Conservation (phyloP, 176 grass and related monocot species). For the Themeda triandra region DNA sequence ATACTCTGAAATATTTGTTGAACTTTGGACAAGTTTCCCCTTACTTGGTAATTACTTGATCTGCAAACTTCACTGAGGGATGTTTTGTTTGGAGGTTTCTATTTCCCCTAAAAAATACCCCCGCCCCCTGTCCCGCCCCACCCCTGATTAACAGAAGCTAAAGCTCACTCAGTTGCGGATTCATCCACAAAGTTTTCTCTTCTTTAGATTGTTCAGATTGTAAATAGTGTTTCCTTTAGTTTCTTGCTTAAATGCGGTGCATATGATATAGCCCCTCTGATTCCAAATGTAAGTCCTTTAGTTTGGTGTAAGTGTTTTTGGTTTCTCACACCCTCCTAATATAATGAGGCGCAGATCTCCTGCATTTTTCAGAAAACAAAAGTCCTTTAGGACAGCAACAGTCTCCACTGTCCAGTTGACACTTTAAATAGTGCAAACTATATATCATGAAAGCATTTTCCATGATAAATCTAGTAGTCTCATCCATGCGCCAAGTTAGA, state of each 20-base stretch:
- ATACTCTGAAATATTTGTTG: constrained; percentile 89
- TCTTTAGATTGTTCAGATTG: background rate
- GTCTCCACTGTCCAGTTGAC: background rate
- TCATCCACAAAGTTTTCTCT: background rate
- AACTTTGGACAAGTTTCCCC: constrained; percentile 98
- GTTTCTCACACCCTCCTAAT: no score
- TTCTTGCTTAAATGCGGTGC: background rate
- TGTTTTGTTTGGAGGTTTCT: background rate
- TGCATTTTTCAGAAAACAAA: no score
- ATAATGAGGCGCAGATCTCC: no score
- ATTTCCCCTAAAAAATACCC: background rate
- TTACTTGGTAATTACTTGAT: constrained; percentile 72
- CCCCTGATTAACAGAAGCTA: background rate
- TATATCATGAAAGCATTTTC: background rate
- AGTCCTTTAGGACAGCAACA: background rate
- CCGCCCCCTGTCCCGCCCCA: no score
- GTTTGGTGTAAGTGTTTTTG: no score
- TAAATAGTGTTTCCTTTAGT: background rate
- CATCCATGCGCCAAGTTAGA: background rate
- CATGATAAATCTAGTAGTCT: background rate
- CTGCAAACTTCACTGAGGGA: background rate
- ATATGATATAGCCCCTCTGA: background rate
- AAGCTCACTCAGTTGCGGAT: background rate
- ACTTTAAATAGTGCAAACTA: background rate
- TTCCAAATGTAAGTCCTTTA: background rate